Base-by-base conservation (phyloP, 805 yeast genomes). In the Groenewaldozyma salmanticensis region DNA sequence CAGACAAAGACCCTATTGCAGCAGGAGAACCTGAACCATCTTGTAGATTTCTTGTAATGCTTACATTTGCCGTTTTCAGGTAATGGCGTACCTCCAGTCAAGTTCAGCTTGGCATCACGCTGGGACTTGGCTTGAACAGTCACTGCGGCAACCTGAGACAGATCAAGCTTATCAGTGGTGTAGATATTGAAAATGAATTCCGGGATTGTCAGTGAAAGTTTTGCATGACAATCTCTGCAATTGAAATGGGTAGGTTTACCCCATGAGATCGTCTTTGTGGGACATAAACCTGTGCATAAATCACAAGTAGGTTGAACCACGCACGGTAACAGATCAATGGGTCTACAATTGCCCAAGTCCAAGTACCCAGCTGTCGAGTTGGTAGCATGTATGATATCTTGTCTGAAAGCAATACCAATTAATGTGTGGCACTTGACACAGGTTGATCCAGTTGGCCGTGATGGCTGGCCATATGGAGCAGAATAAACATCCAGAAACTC, bases 11-110 rank as follows among this genome's bases (percentile, higher is more conserved):
- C 68, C 35, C 62, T 55, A 37, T 54, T 52, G 42, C 71, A 66
- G 54, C 71, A 66, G 22, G 64, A 50, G 51, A 66, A 66, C 33
- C 71, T 47, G 47, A 66, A 65, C 71, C 71, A 66, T 20, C 71
- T 50, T 21, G 50, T 52, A 4, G 70, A 65, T 39, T 63, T 61
- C 33, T 56, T 55, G 51, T 66, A 66, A 44, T 66, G 71, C 32
- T 47, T 45, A 45, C 71, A 66, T 2, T 64, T 49, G 1, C 67
- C 70, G 16, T 59, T 54, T 21, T 56, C 42, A 3, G 69, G 67
- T 33, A 65, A 50, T 2, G 68, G 60, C 27, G 58, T 57, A 19
- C 70, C 70, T 4, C 60, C 62, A 1, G 52, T 51, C 19, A 65
- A 48, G 3, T 56, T 55, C 15, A 62, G 52, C 24, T 46, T 53